Base-by-base conservation (phyloP, 306 rosid genomes). In the Rubus idaeus region DNA sequence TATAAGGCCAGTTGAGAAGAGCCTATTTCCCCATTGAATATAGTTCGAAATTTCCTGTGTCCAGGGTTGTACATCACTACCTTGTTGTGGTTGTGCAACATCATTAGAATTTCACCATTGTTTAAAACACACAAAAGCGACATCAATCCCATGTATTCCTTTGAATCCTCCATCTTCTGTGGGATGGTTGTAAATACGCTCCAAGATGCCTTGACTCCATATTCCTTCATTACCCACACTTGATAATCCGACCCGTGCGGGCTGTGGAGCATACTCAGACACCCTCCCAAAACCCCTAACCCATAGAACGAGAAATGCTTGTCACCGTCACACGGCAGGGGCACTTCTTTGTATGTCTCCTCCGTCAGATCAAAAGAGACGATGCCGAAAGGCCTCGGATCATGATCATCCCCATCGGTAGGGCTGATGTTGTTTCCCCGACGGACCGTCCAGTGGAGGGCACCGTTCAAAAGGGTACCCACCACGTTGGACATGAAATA, bases 201-300 rank as follows among this genome's bases (percentile, higher is more conserved):
- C 78, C 78, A 74, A 23, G 78, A 74, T 1, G 70, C 78, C 70
- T 74, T 60, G 46, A 46, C 17, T 45, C 78, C 70, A 8, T 74
- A 74, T 11, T 74, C 70, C 41, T 45, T 74, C 70, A 60, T 74
- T 7, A 61, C 14, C 78, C 78, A 74, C 7, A 74, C 70, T 64
- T 60, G 58, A 30, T 74, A 61, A 46, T 61, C 78, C 5, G 70
- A 74, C 23, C 78, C 70, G 17, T 46, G 56, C 5, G 78, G 78
- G 58, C 78, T 74, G 60, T 74, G 70, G 8, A 74, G 70, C 78
- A 74, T 74, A 10, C 70, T 74, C 47, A 74, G 35, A 35, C 78
- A 18, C 18, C 70, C 70, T 46, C 60, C 70, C 35, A 74, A 46
- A 10, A 74, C 78, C 37, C 58, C 78, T 35, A 74, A 60, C 10